Base-by-base conservation (phyloP, 345 rosid genomes). In the Hibiscus mutabilis region DNA sequence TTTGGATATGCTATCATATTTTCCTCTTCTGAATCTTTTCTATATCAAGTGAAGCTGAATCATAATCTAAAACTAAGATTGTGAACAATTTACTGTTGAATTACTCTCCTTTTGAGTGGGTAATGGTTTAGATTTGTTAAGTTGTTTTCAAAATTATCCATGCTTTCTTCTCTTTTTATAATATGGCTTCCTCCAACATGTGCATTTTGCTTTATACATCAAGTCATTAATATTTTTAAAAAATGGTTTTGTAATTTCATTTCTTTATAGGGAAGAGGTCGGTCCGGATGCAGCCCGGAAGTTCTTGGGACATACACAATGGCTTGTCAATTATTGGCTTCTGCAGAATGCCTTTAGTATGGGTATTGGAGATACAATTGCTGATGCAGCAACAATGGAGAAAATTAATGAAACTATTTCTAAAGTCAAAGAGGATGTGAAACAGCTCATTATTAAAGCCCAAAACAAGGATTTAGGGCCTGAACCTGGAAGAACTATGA, bases 261-360 rank as follows among this genome's bases (percentile, higher is more conserved):
- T 18, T 67, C n/a, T 69, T 19, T 72, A n/a, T 80, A 94, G 98
- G 97, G 98, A 94, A 82, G 98, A 94, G 75, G 97, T 94, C 81
- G 98, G 98, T 74, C 98, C 98, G 31, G 98, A 94, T 91, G 95
- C 98, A 12, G 98, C 98, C 69, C 89, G 98, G 72, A 94, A 91
- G 73, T 94, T 94, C 81, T 87, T 94, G 73, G 98, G 98, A 46
- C 98, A 94, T 74, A 94, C 98, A 6, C 98, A 94, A 74, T 94
- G 98, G 98, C 98, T 94, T 80, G 98, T 94, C 69, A 94, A 94
- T 70, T 94, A 94, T 80, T 94, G 98, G 98, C 95, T 94, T 77
- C 79, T 91, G 79, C 98, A 94, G 81, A 80, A 94, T 72, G 96
- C 77, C 80, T 94, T 94, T 80, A 94, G 95, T 77, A 91, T 94